Conservation (phyloP, 257 asterid genomes). For the Plectranthus barbatus region DNA sequence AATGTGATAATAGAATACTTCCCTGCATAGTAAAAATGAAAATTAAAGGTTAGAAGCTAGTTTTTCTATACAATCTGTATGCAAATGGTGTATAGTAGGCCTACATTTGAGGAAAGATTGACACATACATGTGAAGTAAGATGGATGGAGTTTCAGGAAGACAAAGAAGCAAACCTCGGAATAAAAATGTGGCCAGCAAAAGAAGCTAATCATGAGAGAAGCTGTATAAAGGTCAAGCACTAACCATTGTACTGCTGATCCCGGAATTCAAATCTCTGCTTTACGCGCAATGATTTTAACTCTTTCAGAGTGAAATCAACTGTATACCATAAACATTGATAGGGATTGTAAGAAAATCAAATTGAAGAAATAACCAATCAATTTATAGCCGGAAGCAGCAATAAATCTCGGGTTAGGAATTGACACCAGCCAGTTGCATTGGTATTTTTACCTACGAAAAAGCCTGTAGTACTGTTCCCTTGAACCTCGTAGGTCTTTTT, state of each 20-base stretch:
- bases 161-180: neutral
- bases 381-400: no score
- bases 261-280: constrained; percentile 74
- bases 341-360: neutral
- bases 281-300: constrained; percentile 61
- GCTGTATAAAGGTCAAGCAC: constrained; percentile 18
- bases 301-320: constrained; percentile 88
- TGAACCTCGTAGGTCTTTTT: constrained; percentile 77
- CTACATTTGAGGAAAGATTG: no score
- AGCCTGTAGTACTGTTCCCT: constrained; percentile 60
- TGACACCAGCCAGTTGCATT: neutral
- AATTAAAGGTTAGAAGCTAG: no score
- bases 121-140: neutral
- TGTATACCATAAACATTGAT: constrained; percentile 21
- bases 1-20: constrained; percentile 71
- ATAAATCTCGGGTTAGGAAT: no score
- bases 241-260: constrained; percentile 85
- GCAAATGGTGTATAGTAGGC: no score
- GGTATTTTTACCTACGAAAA: constrained; percentile 47
- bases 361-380: neutral
- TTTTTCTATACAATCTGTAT: no score
- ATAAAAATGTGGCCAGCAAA: neutral
- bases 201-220: constrained; percentile 1
- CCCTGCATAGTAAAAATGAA: constrained; percentile 43
- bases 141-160: neutral